phyloP scores from a whole-genome alignment of 148 eudicot species.

The Fagopyrum homotropicum region DNA sequence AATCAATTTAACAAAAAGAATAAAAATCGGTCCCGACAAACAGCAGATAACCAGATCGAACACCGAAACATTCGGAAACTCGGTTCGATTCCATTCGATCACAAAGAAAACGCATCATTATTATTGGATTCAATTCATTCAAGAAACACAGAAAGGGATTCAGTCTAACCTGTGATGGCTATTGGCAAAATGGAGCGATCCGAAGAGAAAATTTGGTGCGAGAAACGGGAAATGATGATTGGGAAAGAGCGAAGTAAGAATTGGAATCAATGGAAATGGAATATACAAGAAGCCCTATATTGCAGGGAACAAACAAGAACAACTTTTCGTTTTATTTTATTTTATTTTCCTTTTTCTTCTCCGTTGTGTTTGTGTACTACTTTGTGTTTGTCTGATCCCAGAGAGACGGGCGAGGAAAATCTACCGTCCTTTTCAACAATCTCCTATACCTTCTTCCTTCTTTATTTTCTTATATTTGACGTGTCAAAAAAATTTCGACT shows the following conservation, averaged over 20 bases:
- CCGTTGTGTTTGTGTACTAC: not conserved
- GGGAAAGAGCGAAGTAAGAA: not conserved
- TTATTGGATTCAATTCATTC: not conserved
- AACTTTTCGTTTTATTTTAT: not conserved
- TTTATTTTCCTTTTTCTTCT: not conserved
- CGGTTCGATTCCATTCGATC: not conserved
- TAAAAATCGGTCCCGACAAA: not conserved
- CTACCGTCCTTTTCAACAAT: slow-evolving; percentile 12
- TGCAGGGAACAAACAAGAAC: slow-evolving; percentile 7
- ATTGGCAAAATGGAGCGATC: not conserved
- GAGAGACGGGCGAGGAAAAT: slow-evolving; percentile 5
- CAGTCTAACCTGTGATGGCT: not conserved
- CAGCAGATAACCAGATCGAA: not conserved
- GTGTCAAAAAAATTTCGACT: too few species aligned
- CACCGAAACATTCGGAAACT: not conserved
- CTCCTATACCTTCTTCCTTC: not conserved
- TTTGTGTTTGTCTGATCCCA: not conserved
- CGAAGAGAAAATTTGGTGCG: not conserved
- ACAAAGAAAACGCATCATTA: not conserved
- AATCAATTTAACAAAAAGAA: not conserved
- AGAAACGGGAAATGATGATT: not conserved
- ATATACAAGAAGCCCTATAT: slow-evolving; percentile 10
- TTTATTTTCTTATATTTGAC: not conserved
- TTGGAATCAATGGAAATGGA: slow-evolving; percentile 7
- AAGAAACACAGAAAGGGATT: not conserved